Base-by-base conservation (phyloP, 2,329 filamentous ascomycete genomes). In the Xylariaceae sp. region DNA sequence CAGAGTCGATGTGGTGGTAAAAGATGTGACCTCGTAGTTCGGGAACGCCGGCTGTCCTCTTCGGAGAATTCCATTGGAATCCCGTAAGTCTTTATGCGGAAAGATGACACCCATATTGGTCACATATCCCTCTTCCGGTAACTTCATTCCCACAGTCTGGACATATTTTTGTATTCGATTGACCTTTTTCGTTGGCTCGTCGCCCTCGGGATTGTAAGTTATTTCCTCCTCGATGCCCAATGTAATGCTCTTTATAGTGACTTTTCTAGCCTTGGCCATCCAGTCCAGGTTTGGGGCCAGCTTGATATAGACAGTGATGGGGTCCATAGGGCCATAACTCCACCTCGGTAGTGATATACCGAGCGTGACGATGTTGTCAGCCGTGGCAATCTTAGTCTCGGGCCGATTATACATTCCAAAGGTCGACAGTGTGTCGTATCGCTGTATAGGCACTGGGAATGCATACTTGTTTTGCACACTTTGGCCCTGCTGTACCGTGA, bases 401-500 rank as follows among this genome's bases (percentile, higher is more conserved):
- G 91, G 92, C 52, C 91, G 87, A 73, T 97, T 97, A 77, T 97
- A 99, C 94, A 97, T 97, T 72, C 94, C 94, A 74, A 99, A 99
- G 1, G 94, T 97, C 42, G 91, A 96, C 47, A 99, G 78, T 1
- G 92, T 99, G 71, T 99, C 94, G 75, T 97, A 99, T 68, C 94
- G 82, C 62, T 89, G 85, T 64, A 99, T 83, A 1, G 92, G 92
- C 40, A 97, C 88, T 1, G 94, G 89, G 64, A 96, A 96, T 3
- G 85, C 78, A 72, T 95, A 94, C 73, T 95, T 95, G 72, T 89
- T 90, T 73, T 96, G 90, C 58, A 89, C 84, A 64, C 84, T 84
- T 64, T 87, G 86, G 2, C 91, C 90, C 72, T 97, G 92, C 68
- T 97, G 92, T 27, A 99, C 87, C 50, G 88, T 95, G 50, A 99